Percentiles rank a stretch among this genome's conserved stretches.
These are phyloP conservation scores for Globisporangium alternatum DNA, from an alignment of 352 stramenopile species.

Conservation along the genomic window DNA sequence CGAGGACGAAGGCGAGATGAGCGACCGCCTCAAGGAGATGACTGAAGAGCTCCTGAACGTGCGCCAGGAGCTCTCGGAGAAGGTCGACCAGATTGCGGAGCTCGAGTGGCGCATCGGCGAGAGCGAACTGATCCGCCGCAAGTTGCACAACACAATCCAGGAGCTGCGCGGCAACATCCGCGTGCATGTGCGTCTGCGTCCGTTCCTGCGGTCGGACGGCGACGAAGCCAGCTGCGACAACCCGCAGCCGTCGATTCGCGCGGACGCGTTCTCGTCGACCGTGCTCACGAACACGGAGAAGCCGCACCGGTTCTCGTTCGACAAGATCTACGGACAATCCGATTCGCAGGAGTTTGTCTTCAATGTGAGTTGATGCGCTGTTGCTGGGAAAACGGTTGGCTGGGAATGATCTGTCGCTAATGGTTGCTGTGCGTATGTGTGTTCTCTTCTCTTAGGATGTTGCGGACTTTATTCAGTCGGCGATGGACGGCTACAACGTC, in stretches of 20 bases:
- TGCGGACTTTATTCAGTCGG: slow-evolving; percentile 87
- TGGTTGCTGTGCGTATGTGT: background rate
- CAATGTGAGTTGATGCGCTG: slow-evolving; percentile 16
- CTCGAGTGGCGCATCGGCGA: slow-evolving; percentile 62
- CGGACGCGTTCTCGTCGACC: slow-evolving; percentile 68
- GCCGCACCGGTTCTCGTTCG: slow-evolving; percentile 93
- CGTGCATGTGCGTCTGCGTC: slow-evolving; percentile 94
- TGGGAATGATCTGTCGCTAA: background rate
- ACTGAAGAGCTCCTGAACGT: slow-evolving; percentile 64
- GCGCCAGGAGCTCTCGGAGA: slow-evolving; percentile 61
- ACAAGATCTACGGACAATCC: slow-evolving; percentile 96
- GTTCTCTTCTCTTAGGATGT: slow-evolving; percentile 49
- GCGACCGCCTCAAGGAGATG: slow-evolving; percentile 57
- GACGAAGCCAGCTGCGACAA: slow-evolving; percentile 42
- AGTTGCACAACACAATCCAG: slow-evolving; percentile 99
- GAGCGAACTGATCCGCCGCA: slow-evolving; percentile 77
- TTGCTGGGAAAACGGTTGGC: slow-evolving; percentile 14
- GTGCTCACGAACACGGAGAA: slow-evolving; percentile 72
- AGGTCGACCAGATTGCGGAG: slow-evolving; percentile 60
- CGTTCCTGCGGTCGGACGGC: slow-evolving; percentile 87
- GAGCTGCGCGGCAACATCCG: slow-evolving; percentile 99
- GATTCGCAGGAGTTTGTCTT: slow-evolving; percentile 97
- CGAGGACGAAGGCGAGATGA: slow-evolving; percentile 46
- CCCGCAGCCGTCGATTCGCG: slow-evolving; percentile 52
- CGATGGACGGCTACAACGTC: slow-evolving; percentile 98